phyloP scores from a whole-genome alignment of 2,329 filamentous ascomycete species.

The Aspergillus arachidicola region DNA sequence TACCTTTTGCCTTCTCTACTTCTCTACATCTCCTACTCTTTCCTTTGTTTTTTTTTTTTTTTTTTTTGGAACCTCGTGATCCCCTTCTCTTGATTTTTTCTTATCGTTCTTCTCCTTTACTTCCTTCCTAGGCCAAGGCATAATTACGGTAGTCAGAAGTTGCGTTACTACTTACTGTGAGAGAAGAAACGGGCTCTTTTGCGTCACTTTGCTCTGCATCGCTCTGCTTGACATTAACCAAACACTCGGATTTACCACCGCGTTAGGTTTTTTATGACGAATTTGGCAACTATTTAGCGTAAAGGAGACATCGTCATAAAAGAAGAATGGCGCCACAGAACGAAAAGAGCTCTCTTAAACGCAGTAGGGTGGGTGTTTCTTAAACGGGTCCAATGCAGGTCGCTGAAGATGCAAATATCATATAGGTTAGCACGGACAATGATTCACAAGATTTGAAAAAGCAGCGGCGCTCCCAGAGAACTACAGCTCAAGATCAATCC shows the following conservation, averaged over 20 bases:
- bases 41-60: too few relatives aligned
- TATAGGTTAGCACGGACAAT: slow-evolving; percentile 68
- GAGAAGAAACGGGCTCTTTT: background rate
- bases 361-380: slow-evolving; percentile 63
- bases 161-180: background rate
- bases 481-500: slow-evolving; percentile 60
- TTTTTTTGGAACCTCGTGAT: background rate
- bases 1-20: background rate
- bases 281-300: background rate
- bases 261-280: background rate
- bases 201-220: background rate
- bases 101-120: background rate
- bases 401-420: slow-evolving; percentile 25
- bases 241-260: too few relatives aligned
- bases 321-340: slow-evolving; percentile 48
- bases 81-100: background rate
- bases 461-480: slow-evolving; percentile 74
- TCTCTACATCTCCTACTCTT: background rate
- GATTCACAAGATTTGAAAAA: slow-evolving; percentile 73
- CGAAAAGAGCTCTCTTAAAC: slow-evolving; percentile 85
- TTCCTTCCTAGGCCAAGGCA: background rate
- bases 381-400: slow-evolving; percentile 22
- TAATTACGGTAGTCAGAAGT: background rate
- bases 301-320: background rate
- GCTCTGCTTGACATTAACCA: background rate